phyloP scores from a whole-genome alignment of 208 protist genomes.

The Leishmania martiniquensis region DNA sequence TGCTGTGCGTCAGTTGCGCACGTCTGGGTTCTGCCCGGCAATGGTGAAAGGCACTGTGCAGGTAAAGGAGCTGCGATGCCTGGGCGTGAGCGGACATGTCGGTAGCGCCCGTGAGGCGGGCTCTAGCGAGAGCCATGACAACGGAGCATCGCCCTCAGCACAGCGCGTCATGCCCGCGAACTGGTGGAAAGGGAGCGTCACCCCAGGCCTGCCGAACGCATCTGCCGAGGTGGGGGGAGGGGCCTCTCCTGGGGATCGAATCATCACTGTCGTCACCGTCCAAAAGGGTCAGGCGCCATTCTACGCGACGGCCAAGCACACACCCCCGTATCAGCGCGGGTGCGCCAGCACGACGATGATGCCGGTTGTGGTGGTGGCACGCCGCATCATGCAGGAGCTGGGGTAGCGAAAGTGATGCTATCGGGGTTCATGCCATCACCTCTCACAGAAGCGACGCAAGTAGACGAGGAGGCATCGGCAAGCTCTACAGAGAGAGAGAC shows the following conservation, averaged over 20 bases:
- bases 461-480: not conserved
- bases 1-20: slow-evolving; percentile 43
- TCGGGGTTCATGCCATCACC: not conserved
- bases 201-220: not conserved
- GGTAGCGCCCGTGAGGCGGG: not conserved
- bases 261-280: slow-evolving; percentile 77
- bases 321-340: slow-evolving; percentile 71
- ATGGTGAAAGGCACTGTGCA: slow-evolving; percentile 79
- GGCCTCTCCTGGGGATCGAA: not conserved
- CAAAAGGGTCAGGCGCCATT: slow-evolving; percentile 73
- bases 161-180: slow-evolving; percentile 54
- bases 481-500: not conserved
- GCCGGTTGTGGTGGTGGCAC: slow-evolving; percentile 45
- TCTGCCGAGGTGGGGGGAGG: not conserved
- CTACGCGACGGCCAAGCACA: slow-evolving; percentile 54
- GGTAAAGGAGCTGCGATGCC: slow-evolving; percentile 61
- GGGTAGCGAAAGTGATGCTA: slow-evolving; percentile 2
- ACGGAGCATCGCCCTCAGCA: not conserved
- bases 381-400: slow-evolving; percentile 58
- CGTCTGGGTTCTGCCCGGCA: slow-evolving; percentile 80
- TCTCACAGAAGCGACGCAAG: not conserved
- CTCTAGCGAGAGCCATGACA: not conserved
- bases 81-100: not conserved
- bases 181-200: slow-evolving; percentile 61
- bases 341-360: slow-evolving; percentile 82